These are phyloP conservation scores for Botryosphaeria agaves DNA, from an alignment of 2,329 filamentous ascomycete species.

Conservation along the genomic window DNA sequence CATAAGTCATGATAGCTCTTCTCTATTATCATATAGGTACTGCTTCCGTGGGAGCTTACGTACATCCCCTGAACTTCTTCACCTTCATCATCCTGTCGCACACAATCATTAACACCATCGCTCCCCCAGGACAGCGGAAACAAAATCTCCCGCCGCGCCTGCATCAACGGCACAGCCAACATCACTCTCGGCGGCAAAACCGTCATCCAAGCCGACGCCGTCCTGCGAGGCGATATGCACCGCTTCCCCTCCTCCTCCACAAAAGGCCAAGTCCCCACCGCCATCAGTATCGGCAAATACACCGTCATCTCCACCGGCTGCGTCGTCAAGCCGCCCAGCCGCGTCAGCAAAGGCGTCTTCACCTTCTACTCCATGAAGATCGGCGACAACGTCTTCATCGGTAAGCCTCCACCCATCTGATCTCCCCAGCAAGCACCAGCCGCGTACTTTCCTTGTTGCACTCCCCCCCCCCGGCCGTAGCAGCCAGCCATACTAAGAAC, in stretches of 20 bases:
- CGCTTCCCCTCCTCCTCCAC: slow-evolving; percentile 22
- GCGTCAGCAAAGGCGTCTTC: slow-evolving; percentile 58
- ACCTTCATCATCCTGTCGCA: too few species aligned
- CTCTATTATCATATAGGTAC: background rate
- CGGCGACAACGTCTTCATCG: slow-evolving; percentile 87
- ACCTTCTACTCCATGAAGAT: slow-evolving; percentile 83
- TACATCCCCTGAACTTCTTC: too few species aligned
- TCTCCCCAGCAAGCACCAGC: too few species aligned
- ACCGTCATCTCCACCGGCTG: slow-evolving; percentile 70
- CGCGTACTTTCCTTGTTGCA: too few species aligned
- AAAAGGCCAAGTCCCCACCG: slow-evolving; percentile 19
- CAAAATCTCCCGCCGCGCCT: slow-evolving; percentile 86
- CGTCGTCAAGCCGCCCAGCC: slow-evolving; percentile 66
- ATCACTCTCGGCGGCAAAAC: slow-evolving; percentile 93
- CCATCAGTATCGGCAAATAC: slow-evolving; percentile 78
- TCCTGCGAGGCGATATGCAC: slow-evolving; percentile 80
- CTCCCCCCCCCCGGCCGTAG: background rate
- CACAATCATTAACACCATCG: too few species aligned
- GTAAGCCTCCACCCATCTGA: slow-evolving; percentile 29
- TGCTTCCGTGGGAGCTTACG: slow-evolving; percentile 3
- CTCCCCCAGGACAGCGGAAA: slow-evolving; percentile 73
- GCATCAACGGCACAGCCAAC: slow-evolving; percentile 88
- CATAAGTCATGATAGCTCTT: background rate
- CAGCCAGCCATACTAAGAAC: background rate
- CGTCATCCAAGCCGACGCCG: slow-evolving; percentile 87